phyloP scores from a whole-genome alignment of 176 grass and related monocot species.

The Bothriochloa decipiens region DNA sequence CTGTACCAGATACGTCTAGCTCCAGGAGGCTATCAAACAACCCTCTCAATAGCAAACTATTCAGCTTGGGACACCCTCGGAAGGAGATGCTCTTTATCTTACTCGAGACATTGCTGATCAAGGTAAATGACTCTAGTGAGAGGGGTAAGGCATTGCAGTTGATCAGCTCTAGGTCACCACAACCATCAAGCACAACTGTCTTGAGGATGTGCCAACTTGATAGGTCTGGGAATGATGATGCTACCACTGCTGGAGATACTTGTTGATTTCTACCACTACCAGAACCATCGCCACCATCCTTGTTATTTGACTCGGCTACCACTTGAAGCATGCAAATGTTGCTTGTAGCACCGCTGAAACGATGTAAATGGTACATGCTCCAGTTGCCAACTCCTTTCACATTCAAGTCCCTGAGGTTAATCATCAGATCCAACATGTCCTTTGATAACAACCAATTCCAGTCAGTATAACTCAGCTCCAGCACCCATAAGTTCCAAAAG shows the following conservation, averaged over 20 bases:
- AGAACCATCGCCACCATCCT: neutral
- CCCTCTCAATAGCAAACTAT: neutral
- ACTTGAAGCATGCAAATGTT: neutral
- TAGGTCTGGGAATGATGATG: neutral
- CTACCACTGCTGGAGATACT: no score
- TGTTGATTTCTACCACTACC: neutral
- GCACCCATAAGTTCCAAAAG: neutral
- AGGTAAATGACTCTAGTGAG: no score
- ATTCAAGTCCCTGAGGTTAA: neutral
- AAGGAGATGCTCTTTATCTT: neutral
- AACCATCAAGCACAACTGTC: no score
- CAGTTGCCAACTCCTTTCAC: neutral
- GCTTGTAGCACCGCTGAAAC: neutral
- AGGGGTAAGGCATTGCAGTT: no score
- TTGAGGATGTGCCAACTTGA: neutral
- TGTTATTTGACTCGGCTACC: neutral
- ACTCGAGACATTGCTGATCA: no score
- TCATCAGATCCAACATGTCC: neutral
- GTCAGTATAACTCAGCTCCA: neutral
- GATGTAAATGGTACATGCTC: neutral
- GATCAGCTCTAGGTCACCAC: no score
- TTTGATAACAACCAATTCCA: constrained; percentile 11
- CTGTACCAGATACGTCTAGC: neutral
- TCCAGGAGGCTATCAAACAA: neutral
- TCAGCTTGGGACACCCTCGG: no score